phyloP scores from a whole-genome alignment of 805 yeast genomes.

The Yamadazyma tumulicola region DNA sequence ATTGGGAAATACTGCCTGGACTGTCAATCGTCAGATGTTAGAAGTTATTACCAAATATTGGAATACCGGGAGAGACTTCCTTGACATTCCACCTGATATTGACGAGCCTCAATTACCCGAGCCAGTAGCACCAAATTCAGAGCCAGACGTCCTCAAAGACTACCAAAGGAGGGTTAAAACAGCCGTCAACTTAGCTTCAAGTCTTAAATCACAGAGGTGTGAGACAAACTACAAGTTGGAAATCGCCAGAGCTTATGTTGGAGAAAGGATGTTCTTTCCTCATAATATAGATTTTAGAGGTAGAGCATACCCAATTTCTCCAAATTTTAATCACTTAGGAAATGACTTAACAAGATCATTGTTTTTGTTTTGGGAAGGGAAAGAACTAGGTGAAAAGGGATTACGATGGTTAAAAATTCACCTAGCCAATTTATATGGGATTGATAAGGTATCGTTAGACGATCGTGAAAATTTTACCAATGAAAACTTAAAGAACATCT shows the following conservation, averaged over 20 bases:
- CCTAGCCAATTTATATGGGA: constrained; percentile 68
- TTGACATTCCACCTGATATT: constrained; percentile 60
- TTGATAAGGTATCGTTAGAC: constrained; percentile 65
- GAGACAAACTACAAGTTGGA: constrained; percentile 91
- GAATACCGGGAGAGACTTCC: constrained; percentile 79
- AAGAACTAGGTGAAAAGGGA: constrained; percentile 60
- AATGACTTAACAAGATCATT: constrained; percentile 74
- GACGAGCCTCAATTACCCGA: constrained; percentile 44
- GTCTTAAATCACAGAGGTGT: constrained; percentile 83
- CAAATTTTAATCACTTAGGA: constrained; percentile 78
- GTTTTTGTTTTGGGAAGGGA: constrained; percentile 75
- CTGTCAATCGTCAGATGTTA: constrained; percentile 72
- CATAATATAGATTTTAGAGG: constrained; percentile 83
- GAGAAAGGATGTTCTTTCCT: constrained; percentile 74
- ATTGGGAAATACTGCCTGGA: constrained; percentile 88
- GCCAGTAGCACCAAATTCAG: constrained; percentile 61
- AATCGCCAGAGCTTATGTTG: constrained; percentile 86
- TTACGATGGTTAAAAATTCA: constrained; percentile 75
- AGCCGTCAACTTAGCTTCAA: constrained; percentile 56
- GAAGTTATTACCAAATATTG: constrained; percentile 71
- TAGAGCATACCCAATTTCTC: constrained; percentile 77
- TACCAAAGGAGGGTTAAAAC: constrained; percentile 64
- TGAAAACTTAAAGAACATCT: constrained; percentile 50
- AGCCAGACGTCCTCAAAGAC: constrained; percentile 65
- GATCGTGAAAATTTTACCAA: constrained; percentile 63